phyloP scores from a whole-genome alignment of 176 grass and related monocot genomes.

The Oryza longistaminata region DNA sequence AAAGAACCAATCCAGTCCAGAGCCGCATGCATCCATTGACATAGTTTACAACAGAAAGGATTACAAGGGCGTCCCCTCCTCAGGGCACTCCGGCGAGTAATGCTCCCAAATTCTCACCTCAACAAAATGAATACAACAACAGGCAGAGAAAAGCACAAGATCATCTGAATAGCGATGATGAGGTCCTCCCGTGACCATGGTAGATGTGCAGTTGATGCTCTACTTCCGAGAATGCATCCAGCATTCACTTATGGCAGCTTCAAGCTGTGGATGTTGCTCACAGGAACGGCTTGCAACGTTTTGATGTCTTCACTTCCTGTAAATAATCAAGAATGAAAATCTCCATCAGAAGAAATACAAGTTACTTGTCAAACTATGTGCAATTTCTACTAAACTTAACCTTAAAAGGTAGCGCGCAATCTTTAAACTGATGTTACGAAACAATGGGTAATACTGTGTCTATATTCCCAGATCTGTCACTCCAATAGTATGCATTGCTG shows the following conservation, averaged over 20 bases:
- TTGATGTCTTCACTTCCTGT: conserved; percentile 44
- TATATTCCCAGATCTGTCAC: not conserved
- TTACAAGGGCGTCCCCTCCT: conserved; percentile 25
- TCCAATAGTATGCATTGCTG: conserved; percentile 4
- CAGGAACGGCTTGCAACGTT: conserved; percentile 10
- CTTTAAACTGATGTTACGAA: not conserved
- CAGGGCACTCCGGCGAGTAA: conserved; percentile 12
- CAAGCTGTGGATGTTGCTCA: conserved; percentile 32
- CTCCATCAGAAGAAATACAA: conserved; percentile 31
- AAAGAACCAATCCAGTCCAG: not conserved
- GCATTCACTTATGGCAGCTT: conserved; percentile 23
- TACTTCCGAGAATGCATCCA: conserved; percentile 22
- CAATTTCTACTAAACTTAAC: conserved; percentile 3
- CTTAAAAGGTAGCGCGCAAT: conserved; percentile 4
- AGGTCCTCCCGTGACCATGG: conserved; percentile 13
- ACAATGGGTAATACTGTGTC: not conserved
- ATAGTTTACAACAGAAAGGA: conserved; percentile 29
- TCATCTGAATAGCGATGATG: conserved; percentile 26
- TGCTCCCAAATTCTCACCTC: conserved; percentile 38
- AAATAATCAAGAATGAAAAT: conserved; percentile 28
- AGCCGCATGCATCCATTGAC: conserved; percentile 31
- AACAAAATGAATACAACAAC: conserved; percentile 45
- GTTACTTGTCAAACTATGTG: not conserved
- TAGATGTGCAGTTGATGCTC: conserved; percentile 37
- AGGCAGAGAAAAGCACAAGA: conserved; percentile 27